Conservation (phyloP, 192 early-diverging fungal species). For the Entophlyctis helioformis region DNA sequence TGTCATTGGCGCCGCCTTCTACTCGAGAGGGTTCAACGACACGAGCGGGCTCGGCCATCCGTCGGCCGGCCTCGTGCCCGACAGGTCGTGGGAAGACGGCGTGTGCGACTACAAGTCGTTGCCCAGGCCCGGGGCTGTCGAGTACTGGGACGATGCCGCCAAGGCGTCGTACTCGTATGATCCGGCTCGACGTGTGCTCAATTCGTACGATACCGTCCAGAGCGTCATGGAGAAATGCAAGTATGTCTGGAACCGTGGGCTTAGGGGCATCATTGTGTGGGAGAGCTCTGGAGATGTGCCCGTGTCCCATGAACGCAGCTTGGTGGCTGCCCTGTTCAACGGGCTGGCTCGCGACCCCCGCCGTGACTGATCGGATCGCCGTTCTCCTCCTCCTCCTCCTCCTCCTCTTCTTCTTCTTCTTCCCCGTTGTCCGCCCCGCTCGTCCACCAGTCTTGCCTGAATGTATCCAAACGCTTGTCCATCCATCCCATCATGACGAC, state of each 20-base stretch:
- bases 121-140: slow-evolving; percentile 44
- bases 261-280: slow-evolving; percentile 41
- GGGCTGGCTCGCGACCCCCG: slow-evolving; percentile 5
- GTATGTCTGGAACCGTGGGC: slow-evolving; percentile 26
- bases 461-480: no score
- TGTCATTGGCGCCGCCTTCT: slow-evolving; percentile 82
- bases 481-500: no score
- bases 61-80: slow-evolving; percentile 46
- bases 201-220: slow-evolving; percentile 65
- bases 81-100: slow-evolving; percentile 83
- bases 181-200: slow-evolving; percentile 46
- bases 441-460: no score
- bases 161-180: slow-evolving; percentile 79
- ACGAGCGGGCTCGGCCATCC: slow-evolving; percentile 45
- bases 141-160: slow-evolving; percentile 65
- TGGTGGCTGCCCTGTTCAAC: slow-evolving; percentile 17
- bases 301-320: slow-evolving; percentile 16
- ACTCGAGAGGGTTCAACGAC: slow-evolving; percentile 86
- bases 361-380: no score
- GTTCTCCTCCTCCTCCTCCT: no score
- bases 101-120: slow-evolving; percentile 82
- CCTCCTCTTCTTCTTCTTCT: no score
- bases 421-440: no score
- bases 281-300: slow-evolving; percentile 31
- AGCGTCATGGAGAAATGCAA: slow-evolving; percentile 22